These are phyloP conservation scores for Russula virescens DNA, from an alignment of 768 basidiomycete genomes.

Conservation along the genomic window DNA sequence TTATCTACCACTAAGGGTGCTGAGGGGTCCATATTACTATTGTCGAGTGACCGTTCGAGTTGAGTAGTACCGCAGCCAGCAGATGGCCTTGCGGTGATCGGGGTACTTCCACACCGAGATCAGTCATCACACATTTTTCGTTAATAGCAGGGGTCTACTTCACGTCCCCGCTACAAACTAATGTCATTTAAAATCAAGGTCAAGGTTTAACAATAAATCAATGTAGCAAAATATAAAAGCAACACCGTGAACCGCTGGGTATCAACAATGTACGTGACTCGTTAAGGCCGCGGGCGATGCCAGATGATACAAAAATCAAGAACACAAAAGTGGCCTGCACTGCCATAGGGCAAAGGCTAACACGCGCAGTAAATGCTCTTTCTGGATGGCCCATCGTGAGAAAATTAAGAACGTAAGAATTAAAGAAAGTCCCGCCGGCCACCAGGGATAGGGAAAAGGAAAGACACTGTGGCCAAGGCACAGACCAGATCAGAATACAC, in stretches of 20 bases:
- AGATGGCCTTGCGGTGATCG: neutral
- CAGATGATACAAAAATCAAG: neutral
- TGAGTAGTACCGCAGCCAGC: neutral
- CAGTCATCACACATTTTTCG: too few species aligned
- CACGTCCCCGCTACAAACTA: neutral
- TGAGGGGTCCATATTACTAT: conserved; percentile 34
- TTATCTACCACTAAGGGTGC: conserved; percentile 54
- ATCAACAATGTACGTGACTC: conserved; percentile 5
- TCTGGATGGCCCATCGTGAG: neutral
- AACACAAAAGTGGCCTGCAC: conserved; percentile 4
- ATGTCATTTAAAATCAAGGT: too few species aligned
- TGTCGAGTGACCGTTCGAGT: conserved; percentile 2
- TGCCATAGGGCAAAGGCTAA: neutral
- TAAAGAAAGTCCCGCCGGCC: neutral
- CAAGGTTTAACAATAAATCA: neutral
- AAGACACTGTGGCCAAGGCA: conserved; percentile 6
- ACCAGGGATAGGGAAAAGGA: neutral
- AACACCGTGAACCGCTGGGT: conserved; percentile 1
- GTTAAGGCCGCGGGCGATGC: neutral
- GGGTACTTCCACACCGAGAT: neutral
- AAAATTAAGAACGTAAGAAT: neutral
- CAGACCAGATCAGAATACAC: conserved; percentile 4
- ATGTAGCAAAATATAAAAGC: neutral
- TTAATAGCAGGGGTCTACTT: neutral
- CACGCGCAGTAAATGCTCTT: neutral